phyloP scores from a whole-genome alignment of 2,329 filamentous ascomycete genomes.

The Microdochium paspali region DNA sequence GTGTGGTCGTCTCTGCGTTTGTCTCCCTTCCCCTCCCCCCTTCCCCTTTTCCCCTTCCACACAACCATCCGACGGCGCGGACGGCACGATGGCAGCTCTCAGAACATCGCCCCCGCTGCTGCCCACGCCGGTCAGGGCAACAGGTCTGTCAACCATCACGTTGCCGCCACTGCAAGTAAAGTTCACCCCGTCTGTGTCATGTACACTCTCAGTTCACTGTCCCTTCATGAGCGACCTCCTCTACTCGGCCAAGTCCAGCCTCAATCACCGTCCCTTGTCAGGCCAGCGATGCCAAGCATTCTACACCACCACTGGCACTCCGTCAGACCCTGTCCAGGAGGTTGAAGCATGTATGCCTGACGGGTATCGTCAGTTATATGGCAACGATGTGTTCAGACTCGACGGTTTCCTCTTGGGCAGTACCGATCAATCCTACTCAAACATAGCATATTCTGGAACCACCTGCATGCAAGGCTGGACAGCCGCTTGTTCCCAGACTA shows the following conservation, averaged over 20 bases:
- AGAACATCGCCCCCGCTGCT: not conserved
- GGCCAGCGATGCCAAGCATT: slow-evolving; percentile 6
- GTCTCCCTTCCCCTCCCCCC: too few species aligned
- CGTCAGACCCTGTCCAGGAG: not conserved
- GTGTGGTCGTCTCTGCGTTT: too few species aligned
- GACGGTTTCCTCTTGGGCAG: not conserved
- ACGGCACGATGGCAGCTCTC: not conserved
- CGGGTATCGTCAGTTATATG: slow-evolving; percentile 5
- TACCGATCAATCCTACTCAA: not conserved
- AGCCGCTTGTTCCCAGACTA: not conserved
- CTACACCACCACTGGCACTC: slow-evolving; percentile 1
- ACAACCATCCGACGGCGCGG: too few species aligned
- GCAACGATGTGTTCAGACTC: not conserved
- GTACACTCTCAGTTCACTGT: slow-evolving; percentile 7
- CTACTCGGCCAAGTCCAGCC: slow-evolving; percentile 2
- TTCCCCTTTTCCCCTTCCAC: too few species aligned
- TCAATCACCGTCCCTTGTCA: slow-evolving; percentile 2
- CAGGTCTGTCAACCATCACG: slow-evolving; percentile 1
- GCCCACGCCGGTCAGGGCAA: slow-evolving; percentile 2
- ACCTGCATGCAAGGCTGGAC: not conserved
- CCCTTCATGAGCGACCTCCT: slow-evolving; percentile 3
- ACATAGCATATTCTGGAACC: not conserved
- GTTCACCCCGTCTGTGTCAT: slow-evolving; percentile 4
- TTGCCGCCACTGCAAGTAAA: slow-evolving; percentile 6
- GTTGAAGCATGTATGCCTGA: slow-evolving; percentile 5